Percentiles rank a stretch among this genome's conserved stretches.
These are phyloP conservation scores for Fusarium sp. DNA, from an alignment of 2,329 filamentous ascomycete species.

Conservation along the genomic window DNA sequence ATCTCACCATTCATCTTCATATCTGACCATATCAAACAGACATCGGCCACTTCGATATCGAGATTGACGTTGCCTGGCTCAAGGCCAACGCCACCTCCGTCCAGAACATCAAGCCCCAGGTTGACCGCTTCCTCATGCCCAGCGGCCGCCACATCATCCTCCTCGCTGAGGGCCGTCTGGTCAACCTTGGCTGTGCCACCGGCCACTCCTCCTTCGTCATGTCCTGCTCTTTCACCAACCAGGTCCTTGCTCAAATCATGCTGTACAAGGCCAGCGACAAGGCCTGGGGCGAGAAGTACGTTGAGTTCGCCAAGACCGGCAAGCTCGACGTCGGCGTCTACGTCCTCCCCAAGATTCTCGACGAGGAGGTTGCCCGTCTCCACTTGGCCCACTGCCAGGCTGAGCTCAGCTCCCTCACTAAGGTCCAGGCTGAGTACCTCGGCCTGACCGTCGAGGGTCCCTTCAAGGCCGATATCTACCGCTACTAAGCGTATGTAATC, in stretches of 20 bases:
- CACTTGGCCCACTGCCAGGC: slow-evolving; percentile 95
- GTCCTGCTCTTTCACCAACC: slow-evolving; percentile 99
- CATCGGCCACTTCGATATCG: slow-evolving; percentile 99
- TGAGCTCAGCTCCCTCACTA: slow-evolving; percentile 89
- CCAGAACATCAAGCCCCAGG: slow-evolving; percentile 99
- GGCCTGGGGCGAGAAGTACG: slow-evolving; percentile 92
- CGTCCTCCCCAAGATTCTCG: slow-evolving; percentile 95
- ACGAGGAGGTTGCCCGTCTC: slow-evolving; percentile 97
- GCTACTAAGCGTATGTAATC: slow-evolving; percentile 61
- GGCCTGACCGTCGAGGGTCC: slow-evolving; percentile 88
- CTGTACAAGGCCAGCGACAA: slow-evolving; percentile 94
- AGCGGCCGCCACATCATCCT: slow-evolving; percentile 98
- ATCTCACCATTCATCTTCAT: slow-evolving; percentile 15
- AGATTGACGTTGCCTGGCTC: slow-evolving; percentile 99
- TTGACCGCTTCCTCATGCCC: slow-evolving; percentile 96
- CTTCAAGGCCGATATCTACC: slow-evolving; percentile 86
- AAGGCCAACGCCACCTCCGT: slow-evolving; percentile 95
- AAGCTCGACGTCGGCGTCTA: slow-evolving; percentile 95
- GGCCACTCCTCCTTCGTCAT: slow-evolving; percentile 99
- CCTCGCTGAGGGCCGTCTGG: slow-evolving; percentile 96
- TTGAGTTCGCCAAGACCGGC: slow-evolving; percentile 93
- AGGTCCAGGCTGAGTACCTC: slow-evolving; percentile 95
- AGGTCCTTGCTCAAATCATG: slow-evolving; percentile 99
- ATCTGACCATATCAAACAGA: slow-evolving; percentile 60
- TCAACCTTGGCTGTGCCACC: slow-evolving; percentile 99